Percentiles rank a stretch among this genome's conserved stretches.
These are phyloP conservation scores for Cladophialophora immunda DNA, from an alignment of 2,329 filamentous ascomycete genomes.

Conservation along the genomic window DNA sequence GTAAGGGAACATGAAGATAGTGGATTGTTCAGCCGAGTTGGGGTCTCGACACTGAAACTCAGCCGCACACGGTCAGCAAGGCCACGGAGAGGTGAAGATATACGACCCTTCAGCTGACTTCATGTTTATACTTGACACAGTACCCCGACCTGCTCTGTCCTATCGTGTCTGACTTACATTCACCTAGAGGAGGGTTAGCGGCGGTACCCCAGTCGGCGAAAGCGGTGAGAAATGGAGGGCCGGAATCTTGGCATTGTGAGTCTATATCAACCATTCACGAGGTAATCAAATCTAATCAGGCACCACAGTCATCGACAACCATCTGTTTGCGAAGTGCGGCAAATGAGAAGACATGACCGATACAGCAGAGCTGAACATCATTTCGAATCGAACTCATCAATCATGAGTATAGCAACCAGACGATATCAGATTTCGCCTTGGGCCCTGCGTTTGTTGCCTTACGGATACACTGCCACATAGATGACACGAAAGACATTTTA, in stretches of 20 bases:
- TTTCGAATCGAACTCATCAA: too few relatives aligned
- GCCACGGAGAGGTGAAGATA: background rate
- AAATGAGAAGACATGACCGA: too few relatives aligned
- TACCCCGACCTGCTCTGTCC: background rate
- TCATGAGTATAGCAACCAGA: too few relatives aligned
- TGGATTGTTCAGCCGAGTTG: background rate
- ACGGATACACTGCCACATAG: too few relatives aligned
- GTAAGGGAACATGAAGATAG: background rate
- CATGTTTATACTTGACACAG: background rate
- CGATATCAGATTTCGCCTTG: too few relatives aligned
- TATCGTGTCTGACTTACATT: background rate
- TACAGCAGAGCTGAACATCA: too few relatives aligned
- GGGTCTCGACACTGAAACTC: background rate
- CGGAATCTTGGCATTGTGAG: background rate
- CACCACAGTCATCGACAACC: too few relatives aligned
- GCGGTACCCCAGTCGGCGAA: background rate
- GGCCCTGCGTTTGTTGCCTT: too few relatives aligned
- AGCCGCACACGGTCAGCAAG: background rate
- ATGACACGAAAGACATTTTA: too few relatives aligned
- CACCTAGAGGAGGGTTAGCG: background rate
- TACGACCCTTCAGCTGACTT: background rate
- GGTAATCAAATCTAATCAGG: too few relatives aligned
- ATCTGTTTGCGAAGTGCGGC: too few relatives aligned
- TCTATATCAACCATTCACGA: too few relatives aligned
- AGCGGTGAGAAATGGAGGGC: background rate